Base-by-base conservation (phyloP, 1,139 yeast species). In the Pneumocystis wakefieldiae region DNA sequence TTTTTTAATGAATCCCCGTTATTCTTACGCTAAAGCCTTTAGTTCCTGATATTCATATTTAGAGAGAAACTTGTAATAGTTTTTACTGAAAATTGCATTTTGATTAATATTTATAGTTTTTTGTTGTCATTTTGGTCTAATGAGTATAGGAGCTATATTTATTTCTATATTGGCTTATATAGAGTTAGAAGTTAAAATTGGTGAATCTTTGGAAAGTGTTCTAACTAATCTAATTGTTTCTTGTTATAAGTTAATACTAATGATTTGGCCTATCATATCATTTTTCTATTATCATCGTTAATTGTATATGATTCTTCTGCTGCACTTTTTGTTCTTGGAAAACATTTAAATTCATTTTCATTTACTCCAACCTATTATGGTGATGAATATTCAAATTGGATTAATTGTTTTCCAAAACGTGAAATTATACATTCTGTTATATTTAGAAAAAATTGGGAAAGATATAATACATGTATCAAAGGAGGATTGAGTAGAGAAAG, bases 111-210 rank as follows among this genome's bases (percentile, higher is more conserved):
- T 59, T 32, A 17, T 59, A 37, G 41, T 92, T 7, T 90, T 92
- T 71, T 91, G 95, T 73, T 97, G 97, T 29, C 97, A 92, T 76
- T 92, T 92, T 73, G 98, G 98, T 60, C 98, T 98, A 10, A 89
- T 92, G 72, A 98, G 98, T 64, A 98, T 92, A 12, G 97, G 97
- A 67, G 97, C 97, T 0, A 82, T 92, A 28, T 92, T 88, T 75
- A 95, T 96, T 28, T 84, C 91, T 15, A 86, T 92, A 65, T 77
- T 91, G 69, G 92, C 96, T 1, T 81, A 94, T 68, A 82, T 83
- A 19, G 92, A 87, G 68, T 78, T 92, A 60, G 96, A 89, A 71
- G 79, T 82, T 14, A 78, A 77, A 1, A 59, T 62, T 8, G 84
- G 83, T 28, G 85, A 91, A 0, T 87, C 88, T 0, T 73, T 86